Percentiles rank a stretch among this genome's conserved stretches.
These are phyloP conservation scores for Turnera subulata DNA, from an alignment of 345 rosid species.

Conservation along the genomic window DNA sequence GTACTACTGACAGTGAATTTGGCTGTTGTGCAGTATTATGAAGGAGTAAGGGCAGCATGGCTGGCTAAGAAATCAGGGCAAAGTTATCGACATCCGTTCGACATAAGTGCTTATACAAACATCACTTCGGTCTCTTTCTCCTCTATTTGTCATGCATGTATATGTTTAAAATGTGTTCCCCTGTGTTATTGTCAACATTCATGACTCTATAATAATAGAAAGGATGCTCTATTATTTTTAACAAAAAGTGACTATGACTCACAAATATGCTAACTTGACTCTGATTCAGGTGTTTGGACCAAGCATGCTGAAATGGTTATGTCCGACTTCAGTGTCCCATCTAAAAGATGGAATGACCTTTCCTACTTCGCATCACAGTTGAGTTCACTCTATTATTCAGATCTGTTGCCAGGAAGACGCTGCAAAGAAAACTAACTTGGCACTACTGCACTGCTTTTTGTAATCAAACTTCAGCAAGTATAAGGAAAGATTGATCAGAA, in stretches of 20 bases:
- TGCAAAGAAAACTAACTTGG: too few species aligned
- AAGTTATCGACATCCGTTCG: conserved; percentile 59
- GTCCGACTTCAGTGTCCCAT: conserved; percentile 58
- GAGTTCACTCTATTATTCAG: neutral
- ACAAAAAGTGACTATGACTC: neutral
- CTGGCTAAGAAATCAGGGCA: conserved; percentile 87
- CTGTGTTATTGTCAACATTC: neutral
- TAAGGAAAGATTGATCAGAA: too few species aligned
- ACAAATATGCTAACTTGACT: neutral
- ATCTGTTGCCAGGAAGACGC: too few species aligned
- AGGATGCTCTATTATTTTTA: neutral
- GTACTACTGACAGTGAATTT: neutral
- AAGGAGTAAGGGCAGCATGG: conserved; percentile 65
- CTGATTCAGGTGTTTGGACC: conserved; percentile 68
- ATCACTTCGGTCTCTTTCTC: conserved; percentile 44
- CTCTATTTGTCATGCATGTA: neutral
- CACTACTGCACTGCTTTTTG: too few species aligned
- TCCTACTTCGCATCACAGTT: conserved; percentile 45
- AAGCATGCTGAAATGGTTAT: conserved; percentile 70
- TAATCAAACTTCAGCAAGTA: too few species aligned
- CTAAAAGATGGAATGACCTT: conserved; percentile 61
- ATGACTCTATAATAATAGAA: neutral
- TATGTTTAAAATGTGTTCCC: neutral
- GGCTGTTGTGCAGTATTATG: conserved; percentile 48
- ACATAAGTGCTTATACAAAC: conserved; percentile 55